Evolutionary conservation across 2,329 filamentous ascomycete species (phyloP).

Genomic region (Aspergillus fructus): DNA sequence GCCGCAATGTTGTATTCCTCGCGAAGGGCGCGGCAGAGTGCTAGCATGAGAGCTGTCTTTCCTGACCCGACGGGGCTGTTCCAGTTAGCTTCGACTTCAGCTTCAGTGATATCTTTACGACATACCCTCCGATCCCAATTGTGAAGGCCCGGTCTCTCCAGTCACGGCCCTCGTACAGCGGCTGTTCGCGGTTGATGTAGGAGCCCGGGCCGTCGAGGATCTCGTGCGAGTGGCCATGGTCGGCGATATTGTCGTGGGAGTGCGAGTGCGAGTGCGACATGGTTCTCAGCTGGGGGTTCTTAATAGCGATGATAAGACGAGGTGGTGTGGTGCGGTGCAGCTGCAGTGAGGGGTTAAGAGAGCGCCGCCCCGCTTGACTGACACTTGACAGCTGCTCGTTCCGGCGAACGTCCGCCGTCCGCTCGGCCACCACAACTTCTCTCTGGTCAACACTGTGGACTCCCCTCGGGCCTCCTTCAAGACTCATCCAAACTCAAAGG

Average conservation of each 20-base stretch:
- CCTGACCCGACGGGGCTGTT: slow-evolving; percentile 87
- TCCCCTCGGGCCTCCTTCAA: too few relatives aligned
- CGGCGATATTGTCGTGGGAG: slow-evolving; percentile 58
- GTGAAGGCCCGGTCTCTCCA: slow-evolving; percentile 92
- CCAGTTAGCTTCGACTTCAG: background rate
- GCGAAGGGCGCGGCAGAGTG: slow-evolving; percentile 82
- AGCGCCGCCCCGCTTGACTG: background rate
- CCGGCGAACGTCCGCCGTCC: background rate
- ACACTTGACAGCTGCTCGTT: background rate
- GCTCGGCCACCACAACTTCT: background rate
- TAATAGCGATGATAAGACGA: background rate
- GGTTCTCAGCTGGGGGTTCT: background rate
- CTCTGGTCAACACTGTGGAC: too few relatives aligned
- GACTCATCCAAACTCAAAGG: background rate
- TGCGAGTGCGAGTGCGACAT: slow-evolving; percentile 42
- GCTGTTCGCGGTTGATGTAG: slow-evolving; percentile 87
- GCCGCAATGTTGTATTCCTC: slow-evolving; percentile 82
- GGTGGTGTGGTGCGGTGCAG: background rate
- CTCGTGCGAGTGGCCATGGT: slow-evolving; percentile 92
- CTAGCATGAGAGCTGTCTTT: slow-evolving; percentile 95
- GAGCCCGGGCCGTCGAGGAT: slow-evolving; percentile 92
- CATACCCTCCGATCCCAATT: slow-evolving; percentile 94
- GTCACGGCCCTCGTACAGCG: slow-evolving; percentile 80
- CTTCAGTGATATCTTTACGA: background rate
- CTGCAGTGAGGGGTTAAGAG: background rate